Percentiles rank a stretch among this genome's conserved stretches.
These are phyloP conservation scores for Zygosaccharomyces lentus DNA, from an alignment of 805 yeast genomes.

Conservation along the genomic window DNA sequence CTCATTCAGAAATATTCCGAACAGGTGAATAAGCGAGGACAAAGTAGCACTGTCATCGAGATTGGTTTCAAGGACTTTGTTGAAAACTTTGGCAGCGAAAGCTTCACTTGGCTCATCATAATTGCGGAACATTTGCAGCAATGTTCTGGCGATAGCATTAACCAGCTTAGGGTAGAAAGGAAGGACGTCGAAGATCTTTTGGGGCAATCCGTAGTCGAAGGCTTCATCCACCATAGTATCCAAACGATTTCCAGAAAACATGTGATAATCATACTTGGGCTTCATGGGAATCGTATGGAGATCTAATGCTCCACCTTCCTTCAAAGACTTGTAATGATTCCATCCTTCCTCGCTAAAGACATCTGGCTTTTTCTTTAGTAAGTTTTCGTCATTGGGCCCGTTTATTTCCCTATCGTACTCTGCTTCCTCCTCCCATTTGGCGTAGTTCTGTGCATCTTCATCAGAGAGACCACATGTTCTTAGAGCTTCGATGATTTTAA, in stretches of 20 bases:
- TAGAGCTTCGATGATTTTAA: constrained; percentile 23
- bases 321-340: constrained; percentile 20
- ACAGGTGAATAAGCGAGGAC: constrained; percentile 41
- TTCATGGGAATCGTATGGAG: constrained; percentile 31
- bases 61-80: constrained; percentile 38
- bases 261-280: constrained; percentile 37
- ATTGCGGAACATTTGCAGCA: constrained; percentile 36
- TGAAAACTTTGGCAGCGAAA: constrained; percentile 37
- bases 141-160: constrained; percentile 39
- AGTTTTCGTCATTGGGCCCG: constrained; percentile 21
- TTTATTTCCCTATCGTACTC: constrained; percentile 30
- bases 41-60: constrained; percentile 30
- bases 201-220: constrained; percentile 35
- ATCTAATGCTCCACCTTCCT: constrained; percentile 22
- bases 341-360: constrained; percentile 34
- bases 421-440: constrained; percentile 19
- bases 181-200: constrained; percentile 41
- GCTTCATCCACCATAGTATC: constrained; percentile 38
- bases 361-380: constrained; percentile 18
- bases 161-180: constrained; percentile 42
- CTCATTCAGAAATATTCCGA: constrained; percentile 42
- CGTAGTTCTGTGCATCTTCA: constrained; percentile 28
- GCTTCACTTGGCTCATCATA: constrained; percentile 33
- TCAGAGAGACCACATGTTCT: constrained; percentile 29
- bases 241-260: constrained; percentile 40